phyloP scores from a whole-genome alignment of 768 basidiomycete genomes.

The Leucogyrophana mollusca region DNA sequence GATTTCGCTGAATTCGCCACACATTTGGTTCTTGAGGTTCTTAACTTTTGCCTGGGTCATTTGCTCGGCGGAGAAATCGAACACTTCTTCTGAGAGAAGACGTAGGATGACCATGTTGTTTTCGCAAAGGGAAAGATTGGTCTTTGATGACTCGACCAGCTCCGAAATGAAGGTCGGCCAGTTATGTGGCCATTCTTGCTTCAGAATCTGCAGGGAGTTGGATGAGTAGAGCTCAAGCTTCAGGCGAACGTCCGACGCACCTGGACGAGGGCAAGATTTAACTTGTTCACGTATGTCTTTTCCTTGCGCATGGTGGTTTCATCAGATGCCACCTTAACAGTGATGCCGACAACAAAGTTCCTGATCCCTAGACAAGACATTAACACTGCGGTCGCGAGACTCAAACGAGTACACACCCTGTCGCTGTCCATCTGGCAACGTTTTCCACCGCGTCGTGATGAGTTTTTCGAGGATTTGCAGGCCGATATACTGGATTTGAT shows the following conservation, averaged over 20 bases:
- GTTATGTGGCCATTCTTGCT: constrained; percentile 99
- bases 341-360: constrained; percentile 93
- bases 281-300: constrained; percentile 93
- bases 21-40: constrained; percentile 97
- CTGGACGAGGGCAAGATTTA: constrained; percentile 94
- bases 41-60: constrained; percentile 99
- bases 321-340: constrained; percentile 91
- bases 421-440: constrained; percentile 89
- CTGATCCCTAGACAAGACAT: constrained; percentile 66
- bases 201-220: constrained; percentile 71
- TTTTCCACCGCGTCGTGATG: constrained; percentile 94
- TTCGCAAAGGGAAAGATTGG: constrained; percentile 94
- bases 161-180: constrained; percentile 98
- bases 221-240: constrained; percentile 5
- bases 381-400: constrained; percentile 8
- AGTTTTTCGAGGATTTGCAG: constrained; percentile 96
- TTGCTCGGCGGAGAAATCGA: constrained; percentile 97
- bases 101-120: constrained; percentile 99
- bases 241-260: constrained; percentile 38
- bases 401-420: constrained; percentile 53
- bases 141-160: constrained; percentile 95
- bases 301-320: constrained; percentile 86
- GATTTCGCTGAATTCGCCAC: constrained; percentile 94
- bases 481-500: constrained; percentile 76
- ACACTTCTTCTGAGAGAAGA: constrained; percentile 97